A percentile compares a stretch with the other conserved stretches of the same genome.
Evolutionary conservation across 371 early-diverging fungal species (phyloP).

Genomic region (Mucor ambiguus): DNA sequence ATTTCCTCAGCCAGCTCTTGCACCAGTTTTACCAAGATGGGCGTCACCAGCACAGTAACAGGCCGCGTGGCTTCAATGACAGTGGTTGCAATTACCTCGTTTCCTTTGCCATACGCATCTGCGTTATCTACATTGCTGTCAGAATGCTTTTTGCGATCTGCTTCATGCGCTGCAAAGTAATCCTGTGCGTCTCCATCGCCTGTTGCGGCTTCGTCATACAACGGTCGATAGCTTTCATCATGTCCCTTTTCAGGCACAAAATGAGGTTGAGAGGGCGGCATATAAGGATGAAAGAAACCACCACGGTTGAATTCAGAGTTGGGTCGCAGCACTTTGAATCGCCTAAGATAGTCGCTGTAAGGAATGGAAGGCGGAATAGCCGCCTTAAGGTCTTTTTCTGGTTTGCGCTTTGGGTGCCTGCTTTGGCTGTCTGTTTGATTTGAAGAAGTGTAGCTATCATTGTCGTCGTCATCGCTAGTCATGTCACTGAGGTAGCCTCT

Average conservation of each 20-base stretch:
- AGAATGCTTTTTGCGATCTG: slow-evolving; percentile 6
- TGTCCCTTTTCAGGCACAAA: slow-evolving; percentile 43
- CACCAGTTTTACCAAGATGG: slow-evolving; percentile 73
- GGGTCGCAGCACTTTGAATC: slow-evolving; percentile 53
- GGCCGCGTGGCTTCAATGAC: slow-evolving; percentile 64
- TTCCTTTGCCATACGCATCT: slow-evolving; percentile 24
- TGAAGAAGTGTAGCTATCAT: not conserved
- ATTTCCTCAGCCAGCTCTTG: slow-evolving; percentile 73
- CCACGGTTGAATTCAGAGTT: slow-evolving; percentile 21
- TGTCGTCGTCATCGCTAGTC: not conserved
- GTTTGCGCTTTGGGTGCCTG: not conserved
- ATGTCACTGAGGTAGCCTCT: not conserved
- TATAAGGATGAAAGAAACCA: slow-evolving; percentile 50
- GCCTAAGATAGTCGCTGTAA: slow-evolving; percentile 66
- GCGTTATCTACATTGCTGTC: slow-evolving; percentile 11
- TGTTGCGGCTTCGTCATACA: slow-evolving; percentile 5
- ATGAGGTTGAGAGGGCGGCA: slow-evolving; percentile 53
- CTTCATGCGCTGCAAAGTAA: slow-evolving; percentile 5
- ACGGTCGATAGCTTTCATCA: slow-evolving; percentile 10
- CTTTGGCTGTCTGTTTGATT: not conserved
- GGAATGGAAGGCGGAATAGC: slow-evolving; percentile 67
- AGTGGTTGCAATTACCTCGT: slow-evolving; percentile 52
- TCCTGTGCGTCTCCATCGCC: not conserved
- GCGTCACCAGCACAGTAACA: slow-evolving; percentile 66
- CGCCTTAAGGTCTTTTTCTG: slow-evolving; percentile 13